Base-by-base conservation (phyloP, 1,139 yeast genomes). In the Suhomyces guaymorum region DNA sequence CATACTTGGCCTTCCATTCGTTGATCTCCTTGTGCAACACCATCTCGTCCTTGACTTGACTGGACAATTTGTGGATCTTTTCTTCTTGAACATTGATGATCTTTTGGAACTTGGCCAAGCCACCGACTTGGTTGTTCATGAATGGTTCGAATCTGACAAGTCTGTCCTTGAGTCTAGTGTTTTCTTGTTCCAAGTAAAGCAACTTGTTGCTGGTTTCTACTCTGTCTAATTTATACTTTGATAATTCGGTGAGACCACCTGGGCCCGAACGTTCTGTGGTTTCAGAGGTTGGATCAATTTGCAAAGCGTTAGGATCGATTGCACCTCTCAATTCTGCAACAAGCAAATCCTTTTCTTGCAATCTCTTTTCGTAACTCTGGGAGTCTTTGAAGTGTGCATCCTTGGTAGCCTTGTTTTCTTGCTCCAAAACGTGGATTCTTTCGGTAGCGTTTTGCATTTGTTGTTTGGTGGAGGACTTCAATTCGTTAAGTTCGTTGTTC, bases 371-470 rank as follows among this genome's bases (percentile, higher is more conserved):
- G 31, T 57, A 55, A 13, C 47, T 44, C n/a, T 36, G 43, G 11
- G 45, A 19, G 13, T 54, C 49, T 15, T 42, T 39, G 16, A 40
- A 39, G 25, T 54, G 53, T 2, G 49, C 22, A 5, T 44, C 43
- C 35, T 46, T 56, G 35, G 73, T 52, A 5, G 42, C 38, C 2
- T 43, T 23, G 43, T 75, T 73, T 45, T 75, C 78, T 6, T 46
- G 33, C 47, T 78, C 82, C 32, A 80, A 57, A n/a, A 46, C 47
- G 24, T 56, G 54, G 30, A 79, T 77, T 42, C 68, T 72, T 26
- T 68, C 70, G 30, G 77, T 71, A 1, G 85, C 85, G 38, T 61
- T 60, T 46, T 66, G 71, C 56, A 80, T 78, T 45, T 77, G 80
- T 4, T 58, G 55, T 37, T 66, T 70, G 6, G 84, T 70, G 5